phyloP scores from a whole-genome alignment of 2,329 filamentous ascomycete species.

The Chlorencoelia australis region DNA sequence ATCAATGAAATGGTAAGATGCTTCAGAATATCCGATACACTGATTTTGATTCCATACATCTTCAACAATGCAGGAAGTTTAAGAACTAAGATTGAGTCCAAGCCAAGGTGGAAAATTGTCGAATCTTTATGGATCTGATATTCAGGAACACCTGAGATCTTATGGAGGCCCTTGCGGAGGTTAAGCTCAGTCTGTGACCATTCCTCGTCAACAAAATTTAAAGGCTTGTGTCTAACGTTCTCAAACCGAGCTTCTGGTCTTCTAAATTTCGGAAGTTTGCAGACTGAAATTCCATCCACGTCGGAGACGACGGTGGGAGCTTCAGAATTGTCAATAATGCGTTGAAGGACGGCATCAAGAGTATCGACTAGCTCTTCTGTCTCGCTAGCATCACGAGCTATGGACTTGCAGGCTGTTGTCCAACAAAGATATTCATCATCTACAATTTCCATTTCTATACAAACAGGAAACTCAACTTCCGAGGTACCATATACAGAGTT shows the following conservation, averaged over 20 bases:
- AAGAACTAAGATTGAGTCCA: slow-evolving; percentile 88
- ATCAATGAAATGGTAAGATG: slow-evolving; percentile 57
- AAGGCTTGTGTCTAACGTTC: neutral
- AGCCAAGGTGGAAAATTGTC: slow-evolving; percentile 72
- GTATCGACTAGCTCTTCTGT: slow-evolving; percentile 42
- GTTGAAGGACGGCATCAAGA: slow-evolving; percentile 49
- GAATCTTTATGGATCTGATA: slow-evolving; percentile 48
- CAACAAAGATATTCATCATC: slow-evolving; percentile 46
- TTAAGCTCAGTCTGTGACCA: slow-evolving; percentile 29
- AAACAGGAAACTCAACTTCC: slow-evolving; percentile 71
- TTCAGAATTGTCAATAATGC: slow-evolving; percentile 41
- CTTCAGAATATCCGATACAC: slow-evolving; percentile 61
- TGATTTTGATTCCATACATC: slow-evolving; percentile 49
- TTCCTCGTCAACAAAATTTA: slow-evolving; percentile 3
- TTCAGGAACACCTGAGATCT: slow-evolving; percentile 50
- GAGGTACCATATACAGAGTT: slow-evolving; percentile 39
- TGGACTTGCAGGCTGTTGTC: slow-evolving; percentile 60
- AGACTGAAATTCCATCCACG: slow-evolving; percentile 48
- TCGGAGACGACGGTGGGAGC: slow-evolving; percentile 45
- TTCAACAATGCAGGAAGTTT: slow-evolving; percentile 66
- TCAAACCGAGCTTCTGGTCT: neutral
- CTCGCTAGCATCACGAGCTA: slow-evolving; percentile 37
- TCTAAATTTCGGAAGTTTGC: slow-evolving; percentile 44
- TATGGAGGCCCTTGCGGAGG: slow-evolving; percentile 40
- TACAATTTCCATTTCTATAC: slow-evolving; percentile 65